A percentile compares a stretch with the other conserved stretches of the same genome.
phyloP scores from a whole-genome alignment of 306 rosid genomes.

The Lathyrus sativus region DNA sequence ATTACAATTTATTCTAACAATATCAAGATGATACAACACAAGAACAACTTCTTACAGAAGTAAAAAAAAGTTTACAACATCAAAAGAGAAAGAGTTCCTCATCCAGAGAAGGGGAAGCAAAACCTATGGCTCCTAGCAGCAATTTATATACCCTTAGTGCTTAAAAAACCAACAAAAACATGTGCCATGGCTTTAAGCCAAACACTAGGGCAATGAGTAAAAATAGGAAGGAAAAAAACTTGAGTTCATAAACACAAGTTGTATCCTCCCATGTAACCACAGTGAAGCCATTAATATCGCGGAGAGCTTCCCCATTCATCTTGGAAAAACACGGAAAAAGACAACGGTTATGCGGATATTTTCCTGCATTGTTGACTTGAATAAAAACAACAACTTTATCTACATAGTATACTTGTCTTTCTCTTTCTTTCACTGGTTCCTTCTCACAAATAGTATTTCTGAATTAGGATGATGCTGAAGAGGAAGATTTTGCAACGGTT shows the following conservation, averaged over 20 bases:
- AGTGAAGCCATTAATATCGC: conserved; percentile 43
- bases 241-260: conserved; percentile 47
- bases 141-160: conserved; percentile 51
- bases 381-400: conserved; percentile 21
- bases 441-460: conserved; percentile 45
- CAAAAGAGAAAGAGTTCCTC: conserved; percentile 10
- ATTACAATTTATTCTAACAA: conserved; percentile 26
- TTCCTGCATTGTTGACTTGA: conserved; percentile 17
- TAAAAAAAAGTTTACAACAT: conserved; percentile 38
- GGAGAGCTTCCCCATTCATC: conserved; percentile 52
- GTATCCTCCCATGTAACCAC: conserved; percentile 51
- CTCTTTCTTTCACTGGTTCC: conserved; percentile 50
- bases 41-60: conserved; percentile 48
- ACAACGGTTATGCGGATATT: conserved; percentile 11
- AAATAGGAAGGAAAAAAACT: conserved; percentile 59
- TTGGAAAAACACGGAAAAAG: conserved; percentile 52
- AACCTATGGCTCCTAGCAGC: conserved; percentile 46
- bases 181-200: conserved; percentile 42
- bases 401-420: conserved; percentile 26
- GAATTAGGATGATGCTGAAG: conserved; percentile 47
- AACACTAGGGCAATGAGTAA: conserved; percentile 51
- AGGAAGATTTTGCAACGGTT: conserved; percentile 37
- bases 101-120: conserved; percentile 47
- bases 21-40: conserved; percentile 24
- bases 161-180: conserved; percentile 49